Evolutionary conservation across 495 filamentous ascomycete species (phyloP).

Genomic region (Penicillium paradoxum): DNA sequence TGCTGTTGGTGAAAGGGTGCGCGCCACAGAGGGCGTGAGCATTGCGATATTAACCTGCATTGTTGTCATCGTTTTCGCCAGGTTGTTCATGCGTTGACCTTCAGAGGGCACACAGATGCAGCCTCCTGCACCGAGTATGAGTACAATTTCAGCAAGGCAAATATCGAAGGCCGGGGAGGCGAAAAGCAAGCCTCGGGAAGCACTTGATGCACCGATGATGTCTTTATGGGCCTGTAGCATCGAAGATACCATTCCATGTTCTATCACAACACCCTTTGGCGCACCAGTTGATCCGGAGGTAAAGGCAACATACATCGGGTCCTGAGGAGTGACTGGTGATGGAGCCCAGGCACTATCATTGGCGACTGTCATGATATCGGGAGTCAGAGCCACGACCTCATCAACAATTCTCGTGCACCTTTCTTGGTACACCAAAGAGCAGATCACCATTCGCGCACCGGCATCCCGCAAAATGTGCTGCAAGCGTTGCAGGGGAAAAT

Average conservation of each 20-base stretch:
- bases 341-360: background rate
- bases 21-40: background rate
- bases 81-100: background rate
- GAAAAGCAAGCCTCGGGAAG: background rate
- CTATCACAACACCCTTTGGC: background rate
- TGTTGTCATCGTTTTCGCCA: background rate
- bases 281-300: background rate
- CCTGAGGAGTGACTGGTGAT: background rate
- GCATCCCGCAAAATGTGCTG: background rate
- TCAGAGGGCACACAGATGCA: conserved; percentile 1
- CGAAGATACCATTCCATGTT: background rate
- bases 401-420: background rate
- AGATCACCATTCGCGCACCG: background rate
- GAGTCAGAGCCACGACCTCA: background rate
- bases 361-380: background rate
- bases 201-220: background rate
- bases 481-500: background rate
- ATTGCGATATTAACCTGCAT: background rate
- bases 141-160: background rate
- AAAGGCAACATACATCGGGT: background rate
- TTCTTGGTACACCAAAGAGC: background rate
- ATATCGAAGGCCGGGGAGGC: background rate
- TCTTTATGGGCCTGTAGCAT: background rate
- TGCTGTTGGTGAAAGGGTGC: background rate
- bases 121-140: background rate